phyloP scores from a whole-genome alignment of 2,329 filamentous ascomycete species.

The Sclerotinia sclerotiorum region DNA sequence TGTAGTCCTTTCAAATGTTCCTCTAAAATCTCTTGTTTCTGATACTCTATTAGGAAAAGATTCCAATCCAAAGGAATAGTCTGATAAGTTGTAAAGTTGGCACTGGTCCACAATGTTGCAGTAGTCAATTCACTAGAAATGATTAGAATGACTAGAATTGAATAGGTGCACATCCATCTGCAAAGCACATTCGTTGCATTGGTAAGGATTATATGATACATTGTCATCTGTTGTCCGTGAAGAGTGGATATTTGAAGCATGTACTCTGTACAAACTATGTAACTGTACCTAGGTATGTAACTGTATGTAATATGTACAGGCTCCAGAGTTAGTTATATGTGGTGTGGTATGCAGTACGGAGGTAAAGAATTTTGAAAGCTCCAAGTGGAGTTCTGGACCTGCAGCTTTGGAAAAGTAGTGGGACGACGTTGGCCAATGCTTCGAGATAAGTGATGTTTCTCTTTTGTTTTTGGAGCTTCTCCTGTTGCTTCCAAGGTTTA shows the following conservation, averaged over 20 bases:
- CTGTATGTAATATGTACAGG: not conserved
- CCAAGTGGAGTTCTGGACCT: constrained; percentile 14
- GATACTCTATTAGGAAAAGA: not conserved
- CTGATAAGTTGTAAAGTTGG: not conserved
- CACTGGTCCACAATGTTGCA: constrained; percentile 15
- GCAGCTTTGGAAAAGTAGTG: not conserved
- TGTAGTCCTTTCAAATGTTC: not conserved
- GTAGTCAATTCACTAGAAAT: not conserved
- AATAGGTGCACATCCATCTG: constrained; percentile 7
- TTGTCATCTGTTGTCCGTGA: constrained; percentile 15
- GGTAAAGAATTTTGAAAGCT: not conserved
- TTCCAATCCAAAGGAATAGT: not conserved
- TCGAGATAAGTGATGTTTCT: not conserved
- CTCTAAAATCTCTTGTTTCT: not conserved
- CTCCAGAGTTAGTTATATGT: too few relatives aligned
- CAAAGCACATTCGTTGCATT: constrained; percentile 8
- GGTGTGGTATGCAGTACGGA: not conserved
- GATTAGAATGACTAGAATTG: not conserved
- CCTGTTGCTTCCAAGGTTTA: not conserved
- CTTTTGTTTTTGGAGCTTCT: not conserved
- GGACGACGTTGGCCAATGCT: not conserved
- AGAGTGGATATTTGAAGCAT: not conserved
- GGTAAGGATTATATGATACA: not conserved
- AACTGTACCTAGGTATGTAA: not conserved
- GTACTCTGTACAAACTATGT: not conserved